Conservation (phyloP, 352 stramenopile species). For the Phytophthora melonis region DNA sequence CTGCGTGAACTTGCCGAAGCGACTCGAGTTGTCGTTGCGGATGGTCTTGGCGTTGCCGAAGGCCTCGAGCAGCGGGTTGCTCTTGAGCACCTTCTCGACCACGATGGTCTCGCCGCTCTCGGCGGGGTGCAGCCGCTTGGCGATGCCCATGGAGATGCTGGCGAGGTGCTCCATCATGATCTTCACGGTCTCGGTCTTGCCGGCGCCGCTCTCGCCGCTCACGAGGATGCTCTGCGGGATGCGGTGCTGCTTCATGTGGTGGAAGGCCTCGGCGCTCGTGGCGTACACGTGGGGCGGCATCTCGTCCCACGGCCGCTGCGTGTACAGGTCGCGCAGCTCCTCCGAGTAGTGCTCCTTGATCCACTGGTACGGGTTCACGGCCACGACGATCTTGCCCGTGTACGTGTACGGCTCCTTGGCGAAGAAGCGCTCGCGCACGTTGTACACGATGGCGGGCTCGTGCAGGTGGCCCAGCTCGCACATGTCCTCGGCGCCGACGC, state of each 20-base stretch:
- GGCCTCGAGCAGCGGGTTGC: constrained; percentile 98
- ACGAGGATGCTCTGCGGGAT: constrained; percentile 92
- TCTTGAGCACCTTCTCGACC: constrained; percentile 92
- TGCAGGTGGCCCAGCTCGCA: constrained; percentile 89
- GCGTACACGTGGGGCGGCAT: constrained; percentile 93
- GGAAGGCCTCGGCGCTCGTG: constrained; percentile 85
- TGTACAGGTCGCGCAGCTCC: constrained; percentile 78
- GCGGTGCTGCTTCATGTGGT: constrained; percentile 80
- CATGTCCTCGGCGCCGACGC: constrained; percentile 84
- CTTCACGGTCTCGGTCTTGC: constrained; percentile 97
- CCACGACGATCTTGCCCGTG: constrained; percentile 97
- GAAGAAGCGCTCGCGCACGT: constrained; percentile 88
- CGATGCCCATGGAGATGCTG: constrained; percentile 78
- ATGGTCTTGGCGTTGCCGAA: constrained; percentile 99
- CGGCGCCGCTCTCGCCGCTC: constrained; percentile 93
- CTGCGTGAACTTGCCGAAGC: constrained; percentile 98
- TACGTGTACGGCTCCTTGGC: constrained; percentile 95
- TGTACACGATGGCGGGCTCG: constrained; percentile 94
- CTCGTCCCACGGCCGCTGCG: constrained; percentile 60
- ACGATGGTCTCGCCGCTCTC: constrained; percentile 78
- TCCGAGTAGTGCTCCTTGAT: constrained; percentile 89
- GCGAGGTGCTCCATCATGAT: constrained; percentile 97
- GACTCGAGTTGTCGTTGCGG: constrained; percentile 97
- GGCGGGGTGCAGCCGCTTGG: constrained; percentile 66
- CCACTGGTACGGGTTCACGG: constrained; percentile 96